Evolutionary conservation across 2,329 filamentous ascomycete genomes (phyloP).

Genomic region (Fusarium temperatum): DNA sequence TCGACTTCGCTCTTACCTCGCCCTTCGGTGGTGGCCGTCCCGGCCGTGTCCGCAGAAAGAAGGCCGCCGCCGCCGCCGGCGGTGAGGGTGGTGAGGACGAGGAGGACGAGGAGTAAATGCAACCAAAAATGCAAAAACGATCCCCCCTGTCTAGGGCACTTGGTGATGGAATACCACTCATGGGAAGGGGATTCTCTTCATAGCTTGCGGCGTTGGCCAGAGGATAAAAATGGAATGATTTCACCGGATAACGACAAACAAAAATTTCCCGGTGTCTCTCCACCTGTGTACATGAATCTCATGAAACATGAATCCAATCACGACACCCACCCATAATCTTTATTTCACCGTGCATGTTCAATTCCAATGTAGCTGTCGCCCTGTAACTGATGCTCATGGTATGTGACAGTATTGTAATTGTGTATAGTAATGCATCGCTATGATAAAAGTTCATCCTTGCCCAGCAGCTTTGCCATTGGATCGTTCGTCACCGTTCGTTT

Average conservation of each 20-base stretch:
- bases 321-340: background rate
- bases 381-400: background rate
- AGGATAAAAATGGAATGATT: conserved; percentile 59
- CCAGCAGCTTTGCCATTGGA: conserved; percentile 85
- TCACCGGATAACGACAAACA: conserved; percentile 44
- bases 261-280: conserved; percentile 28
- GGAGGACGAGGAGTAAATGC: conserved; percentile 80
- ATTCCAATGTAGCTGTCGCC: background rate
- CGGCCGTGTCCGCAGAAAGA: conserved; percentile 99
- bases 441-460: conserved; percentile 68
- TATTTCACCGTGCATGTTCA: conserved; percentile 15
- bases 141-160: conserved; percentile 44
- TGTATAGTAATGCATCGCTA: conserved; percentile 19
- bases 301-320: conserved; percentile 36
- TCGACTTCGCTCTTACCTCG: conserved; percentile 97
- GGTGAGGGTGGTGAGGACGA: conserved; percentile 82
- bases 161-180: conserved; percentile 49
- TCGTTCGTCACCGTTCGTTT: conserved; percentile 79
- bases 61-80: conserved; percentile 94
- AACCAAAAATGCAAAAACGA: conserved; percentile 44
- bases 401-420: background rate
- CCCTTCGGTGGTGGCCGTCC: conserved; percentile 97
- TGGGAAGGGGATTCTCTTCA: conserved; percentile 55
- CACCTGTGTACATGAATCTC: conserved; percentile 40
- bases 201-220: conserved; percentile 62